Conservation (phyloP, 1,139 yeast genomes). For the Diutina catenulata region DNA sequence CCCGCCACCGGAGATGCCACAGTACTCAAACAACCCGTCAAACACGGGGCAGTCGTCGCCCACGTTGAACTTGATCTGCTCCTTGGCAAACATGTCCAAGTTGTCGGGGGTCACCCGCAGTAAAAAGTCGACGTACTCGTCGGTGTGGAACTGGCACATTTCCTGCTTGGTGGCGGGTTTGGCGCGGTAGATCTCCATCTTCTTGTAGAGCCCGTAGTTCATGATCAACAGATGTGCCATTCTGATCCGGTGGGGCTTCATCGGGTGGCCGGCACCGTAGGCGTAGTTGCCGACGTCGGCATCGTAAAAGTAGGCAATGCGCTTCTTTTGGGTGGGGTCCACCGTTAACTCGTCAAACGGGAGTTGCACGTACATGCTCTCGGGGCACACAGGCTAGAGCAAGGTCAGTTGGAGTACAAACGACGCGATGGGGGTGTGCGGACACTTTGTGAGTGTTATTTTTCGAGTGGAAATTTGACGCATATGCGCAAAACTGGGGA, state of each 20-base stretch:
- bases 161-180: constrained; percentile 98
- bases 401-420: neutral
- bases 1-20: constrained; percentile 93
- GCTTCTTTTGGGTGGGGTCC: constrained; percentile 27
- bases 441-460: too few species aligned
- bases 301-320: constrained; percentile 38
- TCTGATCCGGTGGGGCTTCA: constrained; percentile 97
- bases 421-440: too few species aligned
- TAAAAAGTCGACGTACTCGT: constrained; percentile 89
- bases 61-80: constrained; percentile 88
- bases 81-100: constrained; percentile 81
- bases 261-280: constrained; percentile 96
- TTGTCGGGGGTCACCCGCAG: constrained; percentile 93
- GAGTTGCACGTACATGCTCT: constrained; percentile 26
- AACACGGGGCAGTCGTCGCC: constrained; percentile 71
- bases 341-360: constrained; percentile 37
- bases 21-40: constrained; percentile 91
- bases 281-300: constrained; percentile 96
- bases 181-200: constrained; percentile 94
- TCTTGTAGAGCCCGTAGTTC: constrained; percentile 94
- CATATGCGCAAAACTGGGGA: too few species aligned
- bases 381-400: neutral
- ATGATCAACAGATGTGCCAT: constrained; percentile 95
- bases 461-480: too few species aligned
- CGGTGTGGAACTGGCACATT: constrained; percentile 97